Evolutionary conservation across 805 yeast genomes (phyloP).

Genomic region (Saccharomyces paradoxus): DNA sequence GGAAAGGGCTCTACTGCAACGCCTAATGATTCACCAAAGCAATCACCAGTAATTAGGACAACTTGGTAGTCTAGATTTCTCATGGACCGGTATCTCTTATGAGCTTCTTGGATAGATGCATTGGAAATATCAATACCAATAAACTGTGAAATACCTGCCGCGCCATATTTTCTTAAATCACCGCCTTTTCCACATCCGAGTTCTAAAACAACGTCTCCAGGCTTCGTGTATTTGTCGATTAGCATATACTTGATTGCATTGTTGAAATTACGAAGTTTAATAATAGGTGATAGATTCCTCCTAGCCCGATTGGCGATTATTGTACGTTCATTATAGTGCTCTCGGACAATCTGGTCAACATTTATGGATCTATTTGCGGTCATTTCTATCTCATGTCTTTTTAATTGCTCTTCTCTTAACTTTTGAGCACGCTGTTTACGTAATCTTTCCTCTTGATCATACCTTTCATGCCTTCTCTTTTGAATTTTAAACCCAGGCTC

Average conservation of each 20-base stretch:
- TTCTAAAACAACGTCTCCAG: conserved; percentile 60
- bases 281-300: conserved; percentile 73
- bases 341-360: conserved; percentile 62
- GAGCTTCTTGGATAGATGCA: conserved; percentile 78
- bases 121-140: conserved; percentile 91
- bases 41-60: conserved; percentile 87
- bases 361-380: conserved; percentile 33
- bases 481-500: conserved; percentile 13
- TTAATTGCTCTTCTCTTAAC: conserved; percentile 29
- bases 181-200: conserved; percentile 98
- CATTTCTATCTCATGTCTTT: conserved; percentile 29
- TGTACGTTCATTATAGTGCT: conserved; percentile 82
- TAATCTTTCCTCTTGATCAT: conserved; percentile 27
- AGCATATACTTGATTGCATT: conserved; percentile 85
- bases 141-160: conserved; percentile 62
- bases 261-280: conserved; percentile 79
- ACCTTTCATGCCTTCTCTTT: conserved; percentile 25
- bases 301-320: conserved; percentile 51
- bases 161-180: conserved; percentile 82
- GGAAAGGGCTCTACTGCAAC: conserved; percentile 61
- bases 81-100: conserved; percentile 54
- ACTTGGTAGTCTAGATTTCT: conserved; percentile 61
- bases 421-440: conserved; percentile 27
- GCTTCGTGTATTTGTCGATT: conserved; percentile 57
- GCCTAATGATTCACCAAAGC: conserved; percentile 65